phyloP scores from a whole-genome alignment of 306 rosid genomes.

The Senna tora region DNA sequence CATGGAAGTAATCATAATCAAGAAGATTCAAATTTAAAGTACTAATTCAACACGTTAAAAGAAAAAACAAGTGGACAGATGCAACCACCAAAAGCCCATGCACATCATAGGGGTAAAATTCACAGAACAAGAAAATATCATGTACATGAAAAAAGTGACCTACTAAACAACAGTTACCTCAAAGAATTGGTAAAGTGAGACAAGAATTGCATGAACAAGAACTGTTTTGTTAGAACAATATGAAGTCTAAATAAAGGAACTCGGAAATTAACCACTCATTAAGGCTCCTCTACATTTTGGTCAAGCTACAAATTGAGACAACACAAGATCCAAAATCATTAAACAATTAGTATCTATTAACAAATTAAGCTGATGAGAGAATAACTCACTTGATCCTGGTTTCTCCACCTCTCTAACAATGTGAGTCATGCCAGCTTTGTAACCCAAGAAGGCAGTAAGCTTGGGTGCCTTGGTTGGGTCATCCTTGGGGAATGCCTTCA shows the following conservation, averaged over 20 bases:
- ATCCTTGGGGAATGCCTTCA: conserved; percentile 66
- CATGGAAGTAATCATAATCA: not conserved
- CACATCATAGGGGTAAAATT: too few species aligned
- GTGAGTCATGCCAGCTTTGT: conserved; percentile 67
- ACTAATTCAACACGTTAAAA: not conserved
- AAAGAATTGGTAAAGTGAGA: too few species aligned
- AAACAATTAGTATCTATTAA: not conserved
- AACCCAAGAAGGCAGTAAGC: conserved; percentile 55
- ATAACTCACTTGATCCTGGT: conserved; percentile 53
- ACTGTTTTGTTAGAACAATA: too few species aligned
- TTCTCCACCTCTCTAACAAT: conserved; percentile 65
- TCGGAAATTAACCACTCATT: too few species aligned
- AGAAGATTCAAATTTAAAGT: not conserved
- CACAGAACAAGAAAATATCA: not conserved
- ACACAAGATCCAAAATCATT: not conserved
- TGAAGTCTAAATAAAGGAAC: too few species aligned
- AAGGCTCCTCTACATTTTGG: too few species aligned
- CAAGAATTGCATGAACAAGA: too few species aligned
- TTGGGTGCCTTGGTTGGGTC: conserved; percentile 49
- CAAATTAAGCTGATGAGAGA: not conserved
- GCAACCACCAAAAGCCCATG: not conserved
- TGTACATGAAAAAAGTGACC: not conserved
- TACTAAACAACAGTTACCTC: not conserved
- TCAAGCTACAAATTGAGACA: too few species aligned
- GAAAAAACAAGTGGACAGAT: not conserved